Conservation (phyloP, 345 rosid species). For the Gossypium raimondii region DNA sequence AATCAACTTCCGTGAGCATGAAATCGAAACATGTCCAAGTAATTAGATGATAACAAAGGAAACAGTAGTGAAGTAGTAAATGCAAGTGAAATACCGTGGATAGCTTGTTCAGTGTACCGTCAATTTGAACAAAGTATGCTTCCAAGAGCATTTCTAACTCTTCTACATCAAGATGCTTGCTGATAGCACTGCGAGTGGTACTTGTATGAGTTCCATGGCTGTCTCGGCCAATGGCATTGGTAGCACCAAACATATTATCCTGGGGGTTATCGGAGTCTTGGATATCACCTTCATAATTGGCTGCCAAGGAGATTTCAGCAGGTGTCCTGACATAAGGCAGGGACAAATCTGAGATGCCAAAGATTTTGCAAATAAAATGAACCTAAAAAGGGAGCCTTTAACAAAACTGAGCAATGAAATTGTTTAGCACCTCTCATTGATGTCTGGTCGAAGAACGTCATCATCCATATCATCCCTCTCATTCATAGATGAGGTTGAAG, state of each 20-base stretch:
- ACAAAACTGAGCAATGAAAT: neutral
- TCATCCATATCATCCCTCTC: constrained; percentile 48
- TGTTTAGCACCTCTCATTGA: constrained; percentile 51
- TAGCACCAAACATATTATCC: constrained; percentile 46
- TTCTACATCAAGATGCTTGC: constrained; percentile 80
- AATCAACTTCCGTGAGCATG: neutral
- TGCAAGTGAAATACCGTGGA: constrained; percentile 58
- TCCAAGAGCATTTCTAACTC: constrained; percentile 98
- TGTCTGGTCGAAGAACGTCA: constrained; percentile 43
- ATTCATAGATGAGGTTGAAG: constrained; percentile 56
- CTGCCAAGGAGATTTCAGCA: constrained; percentile 43
- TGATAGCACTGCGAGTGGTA: constrained; percentile 59
- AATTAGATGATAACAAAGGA: neutral
- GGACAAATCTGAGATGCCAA: neutral
- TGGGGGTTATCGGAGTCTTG: constrained; percentile 34
- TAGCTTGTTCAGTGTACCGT: constrained; percentile 84
- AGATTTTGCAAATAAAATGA: neutral
- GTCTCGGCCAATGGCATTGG: constrained; percentile 42
- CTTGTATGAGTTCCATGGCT: constrained; percentile 69
- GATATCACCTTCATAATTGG: constrained; percentile 39
- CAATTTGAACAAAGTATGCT: constrained; percentile 90
- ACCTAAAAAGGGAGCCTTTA: neutral
- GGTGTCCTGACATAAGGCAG: constrained; percentile 38
- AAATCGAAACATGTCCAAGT: neutral
- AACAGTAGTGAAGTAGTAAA: neutral